Evolutionary conservation across 2,329 filamentous ascomycete species (phyloP).

Genomic region (Grosmannia penicillata): DNA sequence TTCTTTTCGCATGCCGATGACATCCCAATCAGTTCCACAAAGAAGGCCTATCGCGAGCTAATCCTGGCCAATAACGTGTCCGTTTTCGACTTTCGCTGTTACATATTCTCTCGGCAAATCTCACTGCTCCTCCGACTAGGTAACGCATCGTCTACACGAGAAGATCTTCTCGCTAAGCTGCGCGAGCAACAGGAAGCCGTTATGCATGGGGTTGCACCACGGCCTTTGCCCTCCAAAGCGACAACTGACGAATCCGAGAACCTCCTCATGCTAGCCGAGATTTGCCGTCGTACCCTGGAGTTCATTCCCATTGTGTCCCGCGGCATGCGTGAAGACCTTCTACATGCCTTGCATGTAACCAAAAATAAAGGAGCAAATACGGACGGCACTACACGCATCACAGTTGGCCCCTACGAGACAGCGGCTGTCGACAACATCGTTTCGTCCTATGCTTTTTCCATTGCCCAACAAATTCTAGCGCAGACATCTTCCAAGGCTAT

Average conservation of each 20-base stretch:
- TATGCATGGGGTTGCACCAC: constrained; percentile 40
- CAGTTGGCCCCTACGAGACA: constrained; percentile 20
- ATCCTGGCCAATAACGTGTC: constrained; percentile 94
- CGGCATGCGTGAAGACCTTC: constrained; percentile 65
- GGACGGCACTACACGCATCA: constrained; percentile 11
- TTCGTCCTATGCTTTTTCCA: constrained; percentile 62
- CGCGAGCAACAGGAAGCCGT: constrained; percentile 46
- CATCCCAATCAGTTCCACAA: constrained; percentile 46
- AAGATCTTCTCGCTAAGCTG: constrained; percentile 46
- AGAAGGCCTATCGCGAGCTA: constrained; percentile 77
- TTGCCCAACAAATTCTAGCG: constrained; percentile 60
- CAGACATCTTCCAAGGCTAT: constrained; percentile 58
- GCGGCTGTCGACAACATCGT: constrained; percentile 59
- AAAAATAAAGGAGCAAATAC: constrained; percentile 13
- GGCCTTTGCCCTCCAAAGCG: constrained; percentile 28
- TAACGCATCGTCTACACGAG: constrained; percentile 51
- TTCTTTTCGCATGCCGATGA: constrained; percentile 21
- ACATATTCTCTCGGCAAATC: constrained; percentile 84
- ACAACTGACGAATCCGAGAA: constrained; percentile 54
- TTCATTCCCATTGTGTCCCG: constrained; percentile 73
- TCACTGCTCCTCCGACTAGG: constrained; percentile 67
- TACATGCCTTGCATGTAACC: constrained; percentile 31
- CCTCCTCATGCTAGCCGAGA: constrained; percentile 65
- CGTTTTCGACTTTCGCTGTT: constrained; percentile 86
- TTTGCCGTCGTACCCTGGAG: constrained; percentile 67